These are phyloP conservation scores for Podila minutissima DNA, from an alignment of 192 early-diverging fungal genomes.

Conservation along the genomic window DNA sequence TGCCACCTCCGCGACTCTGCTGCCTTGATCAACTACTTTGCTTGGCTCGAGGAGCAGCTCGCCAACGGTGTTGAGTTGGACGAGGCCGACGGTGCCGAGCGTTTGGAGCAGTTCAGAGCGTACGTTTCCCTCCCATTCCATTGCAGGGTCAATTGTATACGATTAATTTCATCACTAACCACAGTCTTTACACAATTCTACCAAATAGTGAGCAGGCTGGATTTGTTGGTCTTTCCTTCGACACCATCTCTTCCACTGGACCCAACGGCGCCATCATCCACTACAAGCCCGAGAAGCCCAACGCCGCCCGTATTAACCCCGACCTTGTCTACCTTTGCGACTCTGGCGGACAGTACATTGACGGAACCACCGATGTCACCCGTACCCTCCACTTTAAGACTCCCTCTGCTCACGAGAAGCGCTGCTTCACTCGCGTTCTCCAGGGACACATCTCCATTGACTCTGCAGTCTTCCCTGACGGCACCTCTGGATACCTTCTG, in stretches of 20 bases:
- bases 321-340: slow-evolving; percentile 93
- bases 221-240: slow-evolving; percentile 95
- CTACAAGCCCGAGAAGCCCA: slow-evolving; percentile 89
- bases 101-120: slow-evolving; percentile 80
- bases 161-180: not conserved
- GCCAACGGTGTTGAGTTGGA: slow-evolving; percentile 72
- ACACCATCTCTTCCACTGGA: slow-evolving; percentile 95
- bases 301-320: slow-evolving; percentile 77
- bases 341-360: slow-evolving; percentile 95
- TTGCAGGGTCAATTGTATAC: not conserved
- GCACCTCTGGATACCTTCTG: slow-evolving; percentile 89
- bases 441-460: slow-evolving; percentile 98
- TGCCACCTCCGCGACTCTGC: slow-evolving; percentile 92
- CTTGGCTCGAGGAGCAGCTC: slow-evolving; percentile 95
- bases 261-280: slow-evolving; percentile 99
- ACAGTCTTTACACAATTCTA: slow-evolving; percentile 1
- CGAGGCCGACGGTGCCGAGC: slow-evolving; percentile 89
- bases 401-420: slow-evolving; percentile 86
- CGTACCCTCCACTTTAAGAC: slow-evolving; percentile 92
- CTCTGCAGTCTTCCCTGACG: slow-evolving; percentile 86
- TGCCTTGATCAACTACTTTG: slow-evolving; percentile 84
- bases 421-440: slow-evolving; percentile 96
- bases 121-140: slow-evolving; percentile 9
- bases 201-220: slow-evolving; percentile 66
- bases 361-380: slow-evolving; percentile 98